These are phyloP conservation scores for Actinomortierella wolfii DNA, from an alignment of 371 early-diverging fungal species.

Conservation along the genomic window DNA sequence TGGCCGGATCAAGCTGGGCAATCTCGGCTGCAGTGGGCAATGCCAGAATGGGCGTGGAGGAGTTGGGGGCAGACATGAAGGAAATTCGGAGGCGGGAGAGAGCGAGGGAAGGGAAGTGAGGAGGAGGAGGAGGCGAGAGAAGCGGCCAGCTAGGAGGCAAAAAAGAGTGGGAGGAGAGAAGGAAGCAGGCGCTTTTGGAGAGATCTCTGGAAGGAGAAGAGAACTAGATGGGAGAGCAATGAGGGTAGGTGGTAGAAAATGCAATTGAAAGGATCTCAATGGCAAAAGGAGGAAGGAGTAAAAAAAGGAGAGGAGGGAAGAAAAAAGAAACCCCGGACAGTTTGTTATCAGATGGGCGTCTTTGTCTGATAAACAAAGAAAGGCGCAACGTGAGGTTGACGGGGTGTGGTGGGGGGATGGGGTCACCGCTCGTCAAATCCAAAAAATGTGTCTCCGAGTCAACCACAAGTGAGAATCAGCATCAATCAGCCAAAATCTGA, in stretches of 20 bases:
- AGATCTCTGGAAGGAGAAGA: neutral
- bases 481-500: too few species aligned
- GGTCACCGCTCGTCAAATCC: too few species aligned
- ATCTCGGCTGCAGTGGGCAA: conserved; percentile 8
- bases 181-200: neutral
- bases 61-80: conserved; percentile 1
- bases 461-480: too few species aligned
- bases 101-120: neutral
- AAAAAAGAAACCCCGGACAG: neutral
- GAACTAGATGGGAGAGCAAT: neutral
- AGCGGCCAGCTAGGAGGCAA: neutral
- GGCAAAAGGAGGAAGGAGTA: conserved; percentile 1
- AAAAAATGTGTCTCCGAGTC: too few species aligned
- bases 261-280: neutral
- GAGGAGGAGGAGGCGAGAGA: neutral
- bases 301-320: neutral
- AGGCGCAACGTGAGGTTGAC: too few species aligned
- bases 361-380: too few species aligned
- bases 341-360: too few species aligned
- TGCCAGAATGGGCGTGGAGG: conserved; percentile 24
- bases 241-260: neutral
- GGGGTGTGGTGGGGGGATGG: too few species aligned
- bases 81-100: too few species aligned
- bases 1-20: conserved; percentile 8
- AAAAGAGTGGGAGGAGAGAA: conserved; percentile 3